Evolutionary conservation across 352 stramenopile species (phyloP), one percentile per base, ranked within the genome.

Genomic region (Phytophthora pistaciae): DNA sequence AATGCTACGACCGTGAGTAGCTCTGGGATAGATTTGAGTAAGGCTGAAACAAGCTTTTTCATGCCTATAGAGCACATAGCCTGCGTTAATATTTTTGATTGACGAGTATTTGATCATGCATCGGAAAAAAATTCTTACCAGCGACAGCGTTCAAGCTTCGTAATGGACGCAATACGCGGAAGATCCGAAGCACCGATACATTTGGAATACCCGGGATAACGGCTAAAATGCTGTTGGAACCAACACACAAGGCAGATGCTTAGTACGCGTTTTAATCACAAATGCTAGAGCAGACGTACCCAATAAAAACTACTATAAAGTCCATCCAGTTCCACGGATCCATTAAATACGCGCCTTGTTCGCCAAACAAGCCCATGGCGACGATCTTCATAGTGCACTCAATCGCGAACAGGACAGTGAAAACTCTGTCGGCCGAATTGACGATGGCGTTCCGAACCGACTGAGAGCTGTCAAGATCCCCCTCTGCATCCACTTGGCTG

Each of bases 321-420:
- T 98, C 93, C 64, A 98, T 85, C 58, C 88, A 84, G 54, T 98
- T 98, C 93, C 91, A 98, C 13, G 85, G 71, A 63, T 98, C 90
- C 68, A 86, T 86, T 20, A 96, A 76, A 65, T 97, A 98, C n/a
- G 75, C 77, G 4, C 87, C 85, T 64, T 88, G 62, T 2, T 91
- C 89, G 1, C 83, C 72, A 50, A 91, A 75, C 42, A 94, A 77
- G 1, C 93, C 93, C 80, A 97, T 90, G 25, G 88, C 90, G 31
- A 97, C 77, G 33, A 98, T 93, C 66, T 98, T 98, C 64, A 98
- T 80, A 1, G 87, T 78, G 58, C 85, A 95, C 65, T 98, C 94
- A 33, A 97, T 69, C 11, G 91, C 87, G 60, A 98, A 98, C 3
- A 92, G 67, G 20, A 78, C 68, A 1, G 86, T 89, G 70, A 89